Conservation (phyloP, 2,329 filamentous ascomycete genomes). For the Monosporascus ibericus region DNA sequence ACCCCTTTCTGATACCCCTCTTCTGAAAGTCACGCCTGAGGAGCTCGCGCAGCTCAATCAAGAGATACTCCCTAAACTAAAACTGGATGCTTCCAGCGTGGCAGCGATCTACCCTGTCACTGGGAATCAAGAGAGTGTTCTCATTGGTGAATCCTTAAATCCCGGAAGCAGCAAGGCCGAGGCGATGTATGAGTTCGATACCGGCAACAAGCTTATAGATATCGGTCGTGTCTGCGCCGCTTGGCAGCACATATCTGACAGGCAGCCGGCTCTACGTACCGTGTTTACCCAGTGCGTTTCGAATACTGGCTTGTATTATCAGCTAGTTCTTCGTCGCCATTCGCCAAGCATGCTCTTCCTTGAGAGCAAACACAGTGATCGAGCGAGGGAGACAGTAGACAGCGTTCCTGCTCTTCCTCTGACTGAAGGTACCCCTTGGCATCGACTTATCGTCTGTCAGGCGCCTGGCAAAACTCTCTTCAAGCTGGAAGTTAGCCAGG, state of each 20-base stretch:
- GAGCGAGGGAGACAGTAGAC: constrained; percentile 32
- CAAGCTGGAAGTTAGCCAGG: constrained; percentile 45
- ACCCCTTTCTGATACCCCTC: constrained; percentile 43
- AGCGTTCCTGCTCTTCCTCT: constrained; percentile 36
- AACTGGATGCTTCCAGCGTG: constrained; percentile 38
- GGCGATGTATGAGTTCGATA: constrained; percentile 41
- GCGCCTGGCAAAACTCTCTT: constrained; percentile 37
- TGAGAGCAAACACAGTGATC: constrained; percentile 34
- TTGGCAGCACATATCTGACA: constrained; percentile 43
- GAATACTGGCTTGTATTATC: constrained; percentile 42
- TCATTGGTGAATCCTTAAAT: constrained; percentile 38
- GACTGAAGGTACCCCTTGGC: constrained; percentile 35
- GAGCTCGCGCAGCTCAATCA: constrained; percentile 38
- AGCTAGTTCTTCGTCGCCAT: constrained; percentile 39
- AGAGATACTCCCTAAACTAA: constrained; percentile 33
- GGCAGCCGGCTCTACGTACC: constrained; percentile 40
- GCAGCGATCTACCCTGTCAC: constrained; percentile 44
- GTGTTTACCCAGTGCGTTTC: constrained; percentile 47
- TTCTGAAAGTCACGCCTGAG: constrained; percentile 41
- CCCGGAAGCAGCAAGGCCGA: constrained; percentile 38
- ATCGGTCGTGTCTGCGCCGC: constrained; percentile 39
- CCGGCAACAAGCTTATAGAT: constrained; percentile 33
- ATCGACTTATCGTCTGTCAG: constrained; percentile 45
- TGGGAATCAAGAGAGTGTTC: constrained; percentile 41
- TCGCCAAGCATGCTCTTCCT: constrained; percentile 49